Base-by-base conservation (phyloP, 2,329 filamentous ascomycete genomes). In the Fusarium chaquense region DNA sequence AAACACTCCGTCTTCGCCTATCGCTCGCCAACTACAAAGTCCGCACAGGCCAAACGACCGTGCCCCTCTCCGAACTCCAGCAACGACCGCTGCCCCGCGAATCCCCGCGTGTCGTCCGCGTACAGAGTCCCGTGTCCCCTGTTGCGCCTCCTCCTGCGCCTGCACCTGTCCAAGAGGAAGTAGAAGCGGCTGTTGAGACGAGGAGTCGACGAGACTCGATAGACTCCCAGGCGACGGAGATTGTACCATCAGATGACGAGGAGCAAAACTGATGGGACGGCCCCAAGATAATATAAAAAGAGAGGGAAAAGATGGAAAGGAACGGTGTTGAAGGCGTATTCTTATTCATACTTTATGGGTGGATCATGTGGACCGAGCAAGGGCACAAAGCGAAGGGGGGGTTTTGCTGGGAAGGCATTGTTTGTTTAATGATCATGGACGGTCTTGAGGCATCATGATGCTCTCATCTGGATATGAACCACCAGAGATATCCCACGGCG, bases 1-100 rank as follows among this genome's bases (percentile, higher is more conserved):
- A 91, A 75, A 86, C 89, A 50, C 82, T 94, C 45, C 86, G 86
- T 53, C 84, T 93, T 12, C 86, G 91, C n/a, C 86, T 94, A 18
- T 84, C 87, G 30, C 85, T 93, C 22, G 92, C 91, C 16, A 87
- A 86, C 75, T 94, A 93, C 83, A 94, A 94, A 79, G 83, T 94
- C 70, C 86, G 85, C 60, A 94, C 91, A 3, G 89, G 91, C 63
- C 92, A 94, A 78, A 86, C 89, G 56, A 81, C 86, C 60, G 84
- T 92, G 30, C 89, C 91, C 2, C 84, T 93, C 65, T 83, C 89
- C 58, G 80, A 87, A 46, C 82, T 93, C 22, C 82, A 89, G 73
- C 75, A 59, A 30, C 77, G 74, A 49, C 79, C 78, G 8, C 70
- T 81, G 33, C 59, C 69, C 66, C 53, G 56, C 62, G 65, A 58